Percentiles rank a stretch among this genome's conserved stretches.
Evolutionary conservation across 148 eudicot species (phyloP).

Genomic region (Rhododendron mucronatum): DNA sequence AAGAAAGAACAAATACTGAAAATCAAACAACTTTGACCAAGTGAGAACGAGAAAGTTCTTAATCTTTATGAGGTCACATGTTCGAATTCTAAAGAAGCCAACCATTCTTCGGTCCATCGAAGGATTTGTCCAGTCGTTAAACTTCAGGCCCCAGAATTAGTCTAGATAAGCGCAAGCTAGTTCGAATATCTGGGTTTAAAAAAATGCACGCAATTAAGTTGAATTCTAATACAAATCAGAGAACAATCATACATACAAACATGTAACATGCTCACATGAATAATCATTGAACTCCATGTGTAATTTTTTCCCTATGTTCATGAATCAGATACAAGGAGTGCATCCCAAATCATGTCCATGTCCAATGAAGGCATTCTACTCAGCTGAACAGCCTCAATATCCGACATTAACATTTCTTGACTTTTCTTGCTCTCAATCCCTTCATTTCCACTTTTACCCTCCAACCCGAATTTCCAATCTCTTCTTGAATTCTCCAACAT

Average conservation of each 20-base stretch:
- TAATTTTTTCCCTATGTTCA: neutral
- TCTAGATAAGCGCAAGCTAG: rapidly evolving
- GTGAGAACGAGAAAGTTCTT: too few relatives aligned
- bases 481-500: conserved; percentile 6
- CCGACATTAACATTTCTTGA: conserved; percentile 24
- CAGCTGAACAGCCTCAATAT: conserved; percentile 59
- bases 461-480: conserved; percentile 30
- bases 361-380: conserved; percentile 97
- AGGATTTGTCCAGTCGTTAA: too few relatives aligned
- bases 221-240: neutral
- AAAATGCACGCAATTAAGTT: neutral
- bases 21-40: neutral
- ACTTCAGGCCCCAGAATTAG: neutral
- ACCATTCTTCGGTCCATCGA: neutral
- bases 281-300: neutral
- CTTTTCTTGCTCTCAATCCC: conserved; percentile 19
- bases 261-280: neutral
- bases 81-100: too few relatives aligned
- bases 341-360: conserved; percentile 96
- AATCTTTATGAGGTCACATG: too few relatives aligned
- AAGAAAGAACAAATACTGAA: neutral
- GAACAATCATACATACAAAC: neutral
- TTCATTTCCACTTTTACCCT: conserved; percentile 24
- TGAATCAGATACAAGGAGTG: conserved; percentile 61
- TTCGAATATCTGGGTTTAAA: neutral